Base-by-base conservation (phyloP, 306 rosid genomes). In the Prunus salicina region DNA sequence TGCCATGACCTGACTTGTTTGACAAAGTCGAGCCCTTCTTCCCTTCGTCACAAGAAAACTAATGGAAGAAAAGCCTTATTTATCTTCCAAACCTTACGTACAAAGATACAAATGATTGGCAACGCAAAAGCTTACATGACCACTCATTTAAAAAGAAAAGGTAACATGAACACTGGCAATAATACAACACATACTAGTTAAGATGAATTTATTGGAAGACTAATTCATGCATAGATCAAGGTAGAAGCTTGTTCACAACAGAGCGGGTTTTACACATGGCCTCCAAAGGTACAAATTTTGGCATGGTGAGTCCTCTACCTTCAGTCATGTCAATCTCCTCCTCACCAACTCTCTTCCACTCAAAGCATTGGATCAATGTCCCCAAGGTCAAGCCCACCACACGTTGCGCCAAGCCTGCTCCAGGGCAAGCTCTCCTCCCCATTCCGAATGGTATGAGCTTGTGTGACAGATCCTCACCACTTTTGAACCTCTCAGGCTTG, bases 371-470 rank as follows among this genome's bases (percentile, higher is more conserved):
- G 43, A 34, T 34, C 43, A 34, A 34, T 34, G 43, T 6, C 43
- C 43, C 43, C 43, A 34, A 34, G 8, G 86, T 69, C 34, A 85
- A 56, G 57, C 86, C 77, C n/a, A 87, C 1, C 14, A 84, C 79
- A 45, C 82, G 71, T 4, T 83, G 83, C 12, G 93, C 88, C 72
- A 89, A 28, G 34, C 81, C 81, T 0, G 80, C 20, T 0, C 89
- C 89, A 27, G 91, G 91, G 75, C 88, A 85, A 0, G 89, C 82
- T 60, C 89, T 79, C 52, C 93, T 78, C 13, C 91, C 94, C 50
- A 80, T 5, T 28, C 96, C 91, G n/a, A 90, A 89, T 4, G 89
- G 75, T 12, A 88, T 49, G 1, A 87, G 12, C 46, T 67, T 83
- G 5, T 79, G 77, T 0, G 49, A 24, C 0, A 61, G 71, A 0